Conservation (phyloP, 371 early-diverging fungal species). For the Mucor mucedo region DNA sequence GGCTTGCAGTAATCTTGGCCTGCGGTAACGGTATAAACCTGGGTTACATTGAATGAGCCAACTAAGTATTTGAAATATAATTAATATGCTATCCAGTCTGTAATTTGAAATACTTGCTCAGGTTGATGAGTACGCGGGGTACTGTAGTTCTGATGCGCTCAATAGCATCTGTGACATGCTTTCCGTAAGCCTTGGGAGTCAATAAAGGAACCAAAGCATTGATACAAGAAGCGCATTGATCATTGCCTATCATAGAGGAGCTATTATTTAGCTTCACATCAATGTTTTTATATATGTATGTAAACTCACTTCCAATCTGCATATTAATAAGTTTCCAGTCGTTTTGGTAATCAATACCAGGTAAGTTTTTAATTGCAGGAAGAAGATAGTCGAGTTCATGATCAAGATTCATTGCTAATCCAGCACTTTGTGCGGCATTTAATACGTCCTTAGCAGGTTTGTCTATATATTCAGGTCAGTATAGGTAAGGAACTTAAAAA, state of each 20-base stretch:
- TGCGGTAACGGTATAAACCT: constrained; percentile 17
- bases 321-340: constrained; percentile 71
- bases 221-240: constrained; percentile 65
- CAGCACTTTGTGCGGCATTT: constrained; percentile 60
- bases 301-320: constrained; percentile 61
- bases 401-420: constrained; percentile 43
- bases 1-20: constrained; percentile 23
- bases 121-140: constrained; percentile 42
- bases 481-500: constrained; percentile 13
- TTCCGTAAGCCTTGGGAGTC: constrained; percentile 28
- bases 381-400: constrained; percentile 48
- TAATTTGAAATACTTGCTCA: constrained; percentile 29
- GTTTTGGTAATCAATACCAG: constrained; percentile 33
- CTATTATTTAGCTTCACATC: neutral
- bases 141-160: constrained; percentile 39
- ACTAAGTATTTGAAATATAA: constrained; percentile 2
- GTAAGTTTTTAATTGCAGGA: constrained; percentile 18
- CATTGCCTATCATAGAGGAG: constrained; percentile 39
- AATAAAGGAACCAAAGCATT: constrained; percentile 16
- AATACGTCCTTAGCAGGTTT: constrained; percentile 34
- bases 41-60: constrained; percentile 28
- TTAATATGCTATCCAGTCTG: neutral
- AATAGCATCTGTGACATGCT: constrained; percentile 37
- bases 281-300: neutral
- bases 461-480: constrained; percentile 10